Conservation (phyloP, 2,329 filamentous ascomycete genomes). For the Cryphonectria japonica region DNA sequence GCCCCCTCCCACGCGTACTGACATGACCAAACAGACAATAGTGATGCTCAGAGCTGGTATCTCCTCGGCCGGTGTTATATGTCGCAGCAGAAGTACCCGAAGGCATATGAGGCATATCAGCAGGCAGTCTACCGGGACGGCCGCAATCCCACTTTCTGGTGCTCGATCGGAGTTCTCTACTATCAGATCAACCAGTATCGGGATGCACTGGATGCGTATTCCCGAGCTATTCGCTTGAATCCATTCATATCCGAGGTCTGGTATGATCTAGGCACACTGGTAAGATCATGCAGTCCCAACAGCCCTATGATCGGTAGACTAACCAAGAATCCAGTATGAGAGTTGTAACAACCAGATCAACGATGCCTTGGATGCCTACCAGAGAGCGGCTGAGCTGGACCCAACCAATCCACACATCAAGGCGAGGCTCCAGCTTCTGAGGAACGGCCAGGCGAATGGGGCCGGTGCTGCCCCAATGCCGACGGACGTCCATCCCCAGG, state of each 20-base stretch:
- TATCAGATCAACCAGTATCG: conserved; percentile 99
- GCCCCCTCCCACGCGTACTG: conserved; percentile 30
- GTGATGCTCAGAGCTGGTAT: conserved; percentile 98
- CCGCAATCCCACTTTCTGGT: conserved; percentile 98
- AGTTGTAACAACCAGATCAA: conserved; percentile 98
- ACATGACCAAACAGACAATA: conserved; percentile 68
- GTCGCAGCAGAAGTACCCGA: conserved; percentile 98
- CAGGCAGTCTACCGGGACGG: conserved; percentile 98
- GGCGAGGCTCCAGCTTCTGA: conserved; percentile 84
- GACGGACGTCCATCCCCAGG: conserved; percentile 93
- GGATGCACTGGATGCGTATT: conserved; percentile 96
- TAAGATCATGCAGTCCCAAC: conserved; percentile 51
- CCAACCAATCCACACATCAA: conserved; percentile 95
- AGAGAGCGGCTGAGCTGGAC: conserved; percentile 91
- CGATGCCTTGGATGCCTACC: conserved; percentile 94
- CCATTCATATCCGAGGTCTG: conserved; percentile 99
- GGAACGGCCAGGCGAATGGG: conserved; percentile 76
- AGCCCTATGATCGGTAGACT: conserved; percentile 31
- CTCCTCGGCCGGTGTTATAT: conserved; percentile 97
- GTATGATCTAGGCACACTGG: conserved; percentile 96
- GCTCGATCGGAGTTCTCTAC: conserved; percentile 97
- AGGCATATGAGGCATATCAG: conserved; percentile 97
- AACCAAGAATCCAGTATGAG: conserved; percentile 70
- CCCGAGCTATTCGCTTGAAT: conserved; percentile 92
- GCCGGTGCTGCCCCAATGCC: conserved; percentile 82